These are phyloP conservation scores for Phaseolus coccineus DNA, from an alignment of 331 rosid species.

Conservation along the genomic window DNA sequence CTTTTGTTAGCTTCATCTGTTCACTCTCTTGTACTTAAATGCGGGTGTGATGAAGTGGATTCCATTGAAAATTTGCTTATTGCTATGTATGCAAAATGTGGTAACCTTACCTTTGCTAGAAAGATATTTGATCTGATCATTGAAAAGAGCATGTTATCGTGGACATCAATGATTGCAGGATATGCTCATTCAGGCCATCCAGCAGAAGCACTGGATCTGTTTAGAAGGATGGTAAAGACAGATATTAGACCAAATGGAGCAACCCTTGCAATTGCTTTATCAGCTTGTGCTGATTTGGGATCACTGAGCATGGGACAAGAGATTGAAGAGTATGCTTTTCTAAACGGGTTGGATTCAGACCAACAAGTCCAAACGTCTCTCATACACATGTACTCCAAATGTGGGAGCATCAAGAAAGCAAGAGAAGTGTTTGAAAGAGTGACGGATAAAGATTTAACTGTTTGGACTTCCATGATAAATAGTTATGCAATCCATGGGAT, in stretches of 20 bases:
- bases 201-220: constrained; percentile 58
- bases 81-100: constrained; percentile 59
- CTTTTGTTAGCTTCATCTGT: constrained; percentile 55
- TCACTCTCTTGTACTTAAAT: constrained; percentile 62
- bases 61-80: constrained; percentile 55
- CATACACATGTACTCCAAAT: constrained; percentile 63
- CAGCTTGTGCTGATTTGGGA: constrained; percentile 69
- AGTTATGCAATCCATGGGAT: constrained; percentile 64
- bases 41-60: constrained; percentile 49
- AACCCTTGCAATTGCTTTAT: constrained; percentile 54
- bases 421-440: constrained; percentile 54
- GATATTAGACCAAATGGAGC: constrained; percentile 54
- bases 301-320: constrained; percentile 53
- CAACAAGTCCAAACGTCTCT: constrained; percentile 57
- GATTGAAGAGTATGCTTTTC: constrained; percentile 53
- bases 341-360: constrained; percentile 47
- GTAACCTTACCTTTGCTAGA: constrained; percentile 53
- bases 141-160: constrained; percentile 49
- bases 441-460: constrained; percentile 54
- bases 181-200: constrained; percentile 54
- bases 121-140: constrained; percentile 56
- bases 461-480: constrained; percentile 69
- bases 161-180: constrained; percentile 66
- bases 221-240: constrained; percentile 47
- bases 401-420: constrained; percentile 57